phyloP scores from a whole-genome alignment of 768 basidiomycete species.

The Podaxis sp. region DNA sequence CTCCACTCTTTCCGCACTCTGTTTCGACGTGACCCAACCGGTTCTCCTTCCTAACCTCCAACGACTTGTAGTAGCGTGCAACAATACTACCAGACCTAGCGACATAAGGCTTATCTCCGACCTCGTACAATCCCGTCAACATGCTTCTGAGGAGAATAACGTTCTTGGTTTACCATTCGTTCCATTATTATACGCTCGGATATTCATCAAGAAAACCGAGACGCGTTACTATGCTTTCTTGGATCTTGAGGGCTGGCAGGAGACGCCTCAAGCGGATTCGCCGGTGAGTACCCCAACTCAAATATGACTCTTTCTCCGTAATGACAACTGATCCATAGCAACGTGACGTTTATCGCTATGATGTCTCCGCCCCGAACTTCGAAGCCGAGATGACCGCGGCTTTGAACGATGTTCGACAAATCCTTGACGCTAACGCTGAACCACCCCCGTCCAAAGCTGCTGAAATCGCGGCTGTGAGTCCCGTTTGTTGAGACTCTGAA shows the following conservation, averaged over 20 bases:
- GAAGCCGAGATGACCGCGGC: neutral
- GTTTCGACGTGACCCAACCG: neutral
- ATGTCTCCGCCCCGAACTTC: neutral
- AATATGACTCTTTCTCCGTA: neutral
- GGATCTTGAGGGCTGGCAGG: neutral
- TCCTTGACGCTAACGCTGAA: neutral
- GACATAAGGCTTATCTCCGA: neutral
- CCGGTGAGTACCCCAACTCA: neutral
- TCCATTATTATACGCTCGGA: neutral
- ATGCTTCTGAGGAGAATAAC: neutral
- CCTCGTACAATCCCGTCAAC: neutral
- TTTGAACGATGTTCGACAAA: neutral
- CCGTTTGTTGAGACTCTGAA: neutral
- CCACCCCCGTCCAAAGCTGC: neutral
- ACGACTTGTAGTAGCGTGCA: neutral
- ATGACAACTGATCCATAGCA: neutral
- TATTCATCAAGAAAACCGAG: neutral
- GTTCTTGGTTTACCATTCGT: neutral
- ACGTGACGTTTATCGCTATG: neutral
- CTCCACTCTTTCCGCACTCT: neutral
- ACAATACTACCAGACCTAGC: neutral
- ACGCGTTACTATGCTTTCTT: neutral
- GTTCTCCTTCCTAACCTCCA: neutral
- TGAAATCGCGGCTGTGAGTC: neutral
- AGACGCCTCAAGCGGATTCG: neutral